These are phyloP conservation scores for Kodamaea suecica DNA, from an alignment of 1,139 yeast species.

Conservation along the genomic window DNA sequence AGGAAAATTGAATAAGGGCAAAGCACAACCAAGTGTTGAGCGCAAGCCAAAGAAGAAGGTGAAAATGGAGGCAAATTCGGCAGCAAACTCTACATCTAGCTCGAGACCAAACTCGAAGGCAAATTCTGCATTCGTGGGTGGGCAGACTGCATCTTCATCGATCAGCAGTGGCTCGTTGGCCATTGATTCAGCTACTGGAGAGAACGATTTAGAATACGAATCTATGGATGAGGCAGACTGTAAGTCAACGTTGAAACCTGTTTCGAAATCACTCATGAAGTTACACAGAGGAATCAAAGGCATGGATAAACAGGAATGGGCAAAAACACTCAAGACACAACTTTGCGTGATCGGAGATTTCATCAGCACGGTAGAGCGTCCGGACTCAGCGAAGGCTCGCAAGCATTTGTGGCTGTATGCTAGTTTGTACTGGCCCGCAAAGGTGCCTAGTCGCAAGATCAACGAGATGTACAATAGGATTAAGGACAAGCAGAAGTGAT, in stretches of 20 bases:
- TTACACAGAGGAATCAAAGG: slow-evolving; percentile 81
- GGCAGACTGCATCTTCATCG: no score
- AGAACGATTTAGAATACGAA: slow-evolving; percentile 60
- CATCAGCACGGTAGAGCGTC: slow-evolving; percentile 33
- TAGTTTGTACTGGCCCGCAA: slow-evolving; percentile 88
- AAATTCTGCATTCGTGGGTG: neutral
- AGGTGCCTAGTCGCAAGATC: slow-evolving; percentile 78
- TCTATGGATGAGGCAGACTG: slow-evolving; percentile 80
- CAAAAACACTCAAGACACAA: slow-evolving; percentile 67
- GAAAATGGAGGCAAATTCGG: slow-evolving; percentile 7
- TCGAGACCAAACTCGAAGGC: neutral
- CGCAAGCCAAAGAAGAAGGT: slow-evolving; percentile 13
- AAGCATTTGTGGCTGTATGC: slow-evolving; percentile 92
- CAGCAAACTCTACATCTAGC: neutral
- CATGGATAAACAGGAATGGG: slow-evolving; percentile 83
- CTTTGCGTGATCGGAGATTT: slow-evolving; percentile 77
- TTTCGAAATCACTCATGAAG: slow-evolving; percentile 67
- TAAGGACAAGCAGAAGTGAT: slow-evolving; percentile 21
- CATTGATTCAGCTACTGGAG: no score
- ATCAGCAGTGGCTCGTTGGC: no score
- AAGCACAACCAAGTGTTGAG: slow-evolving; percentile 11
- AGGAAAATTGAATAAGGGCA: slow-evolving; percentile 10
- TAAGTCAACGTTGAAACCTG: slow-evolving; percentile 64
- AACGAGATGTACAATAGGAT: slow-evolving; percentile 80
- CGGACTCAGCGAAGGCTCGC: slow-evolving; percentile 38